These are phyloP conservation scores for Ambrosia trifida DNA, from an alignment of 129 eudicot species.

Conservation along the genomic window DNA sequence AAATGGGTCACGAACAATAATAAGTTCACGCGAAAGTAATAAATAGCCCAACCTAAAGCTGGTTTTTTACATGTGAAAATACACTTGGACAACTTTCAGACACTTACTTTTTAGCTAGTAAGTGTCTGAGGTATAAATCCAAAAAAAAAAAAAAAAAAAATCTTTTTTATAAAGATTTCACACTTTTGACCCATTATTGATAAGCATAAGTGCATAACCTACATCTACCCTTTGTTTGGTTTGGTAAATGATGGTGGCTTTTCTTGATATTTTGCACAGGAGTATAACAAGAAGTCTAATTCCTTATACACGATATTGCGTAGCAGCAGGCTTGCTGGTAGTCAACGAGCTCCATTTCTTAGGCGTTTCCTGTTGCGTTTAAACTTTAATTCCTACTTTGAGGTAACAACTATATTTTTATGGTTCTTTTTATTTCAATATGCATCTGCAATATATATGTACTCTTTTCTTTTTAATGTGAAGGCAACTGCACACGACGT, in stretches of 20 bases:
- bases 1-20: not conserved
- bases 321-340: constrained; percentile 97
- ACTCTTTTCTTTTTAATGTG: constrained; percentile 10
- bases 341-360: constrained; percentile 96
- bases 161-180: not conserved
- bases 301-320: constrained; percentile 94
- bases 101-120: no score
- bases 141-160: no score
- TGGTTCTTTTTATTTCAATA: not conserved
- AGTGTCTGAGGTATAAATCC: no score
- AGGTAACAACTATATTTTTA: constrained; percentile 48
- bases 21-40: not conserved
- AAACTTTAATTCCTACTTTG: constrained; percentile 90
- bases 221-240: not conserved
- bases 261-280: constrained; percentile 46
- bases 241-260: not conserved
- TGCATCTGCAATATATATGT: not conserved
- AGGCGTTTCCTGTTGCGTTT: constrained; percentile 93
- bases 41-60: not conserved
- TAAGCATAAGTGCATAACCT: not conserved
- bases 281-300: constrained; percentile 89
- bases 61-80: no score
- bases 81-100: not conserved
- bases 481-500: constrained; percentile 96
- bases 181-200: not conserved